phyloP scores from a whole-genome alignment of 1,284 basidiomycete species.

The Heliocybe sulcata region DNA sequence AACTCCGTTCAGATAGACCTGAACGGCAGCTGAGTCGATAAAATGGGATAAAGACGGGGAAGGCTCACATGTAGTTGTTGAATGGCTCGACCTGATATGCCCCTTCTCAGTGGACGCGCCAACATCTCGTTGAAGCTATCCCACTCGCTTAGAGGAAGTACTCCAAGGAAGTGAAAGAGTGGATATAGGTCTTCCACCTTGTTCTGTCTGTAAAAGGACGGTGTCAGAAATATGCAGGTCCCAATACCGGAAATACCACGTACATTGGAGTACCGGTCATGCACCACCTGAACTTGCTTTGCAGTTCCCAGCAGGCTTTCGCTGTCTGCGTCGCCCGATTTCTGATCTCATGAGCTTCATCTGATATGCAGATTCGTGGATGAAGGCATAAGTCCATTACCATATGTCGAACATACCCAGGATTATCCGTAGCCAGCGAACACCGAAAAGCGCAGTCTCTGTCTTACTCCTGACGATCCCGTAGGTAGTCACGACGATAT shows the following conservation, averaged over 20 bases:
- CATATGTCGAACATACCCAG: slow-evolving; percentile 45
- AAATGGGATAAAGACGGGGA: not conserved
- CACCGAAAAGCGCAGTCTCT: slow-evolving; percentile 66
- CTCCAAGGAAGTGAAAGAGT: slow-evolving; percentile 82
- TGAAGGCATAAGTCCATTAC: not conserved
- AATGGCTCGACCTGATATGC: slow-evolving; percentile 65
- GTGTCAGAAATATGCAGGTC: not conserved
- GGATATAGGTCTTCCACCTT: slow-evolving; percentile 87
- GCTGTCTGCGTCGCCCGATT: slow-evolving; percentile 82
- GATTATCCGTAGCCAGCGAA: slow-evolving; percentile 83
- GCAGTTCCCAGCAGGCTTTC: slow-evolving; percentile 74
- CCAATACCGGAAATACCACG: slow-evolving; percentile 15
- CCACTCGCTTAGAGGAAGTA: slow-evolving; percentile 81
- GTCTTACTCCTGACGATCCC: slow-evolving; percentile 74
- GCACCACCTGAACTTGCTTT: slow-evolving; percentile 82
- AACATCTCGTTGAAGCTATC: slow-evolving; percentile 75
- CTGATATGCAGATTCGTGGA: slow-evolving; percentile 29
- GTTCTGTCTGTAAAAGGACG: slow-evolving; percentile 54
- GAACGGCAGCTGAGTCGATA: slow-evolving; percentile 6
- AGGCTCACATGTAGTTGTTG: slow-evolving; percentile 68
- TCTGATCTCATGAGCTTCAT: slow-evolving; percentile 98
- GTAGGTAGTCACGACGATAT: slow-evolving; percentile 85
- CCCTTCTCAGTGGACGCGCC: slow-evolving; percentile 70
- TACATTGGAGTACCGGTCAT: slow-evolving; percentile 87
- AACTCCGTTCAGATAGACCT: slow-evolving; percentile 79